Percentiles rank a stretch among this genome's conserved stretches.
Evolutionary conservation across 2,329 filamentous ascomycete genomes (phyloP).

Genomic region (Fusarium aywerte): DNA sequence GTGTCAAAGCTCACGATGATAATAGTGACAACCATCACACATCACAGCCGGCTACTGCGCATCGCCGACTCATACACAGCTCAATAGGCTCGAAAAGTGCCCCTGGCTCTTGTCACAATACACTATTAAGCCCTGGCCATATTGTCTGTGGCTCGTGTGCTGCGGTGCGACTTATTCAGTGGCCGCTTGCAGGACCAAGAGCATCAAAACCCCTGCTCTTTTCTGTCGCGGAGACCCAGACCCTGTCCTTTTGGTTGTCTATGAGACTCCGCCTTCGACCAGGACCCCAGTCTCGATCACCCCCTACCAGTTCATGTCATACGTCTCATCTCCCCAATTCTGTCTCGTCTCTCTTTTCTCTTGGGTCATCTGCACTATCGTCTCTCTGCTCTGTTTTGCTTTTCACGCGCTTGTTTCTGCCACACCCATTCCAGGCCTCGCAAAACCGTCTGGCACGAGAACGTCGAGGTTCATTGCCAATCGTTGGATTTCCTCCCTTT

Average conservation of each 20-base stretch:
- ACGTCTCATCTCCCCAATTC: slow-evolving; percentile 31
- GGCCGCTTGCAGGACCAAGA: slow-evolving; percentile 36
- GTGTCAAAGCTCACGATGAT: slow-evolving; percentile 32
- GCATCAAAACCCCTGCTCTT: slow-evolving; percentile 31
- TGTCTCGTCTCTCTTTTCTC: slow-evolving; percentile 37
- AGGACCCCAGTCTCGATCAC: slow-evolving; percentile 22
- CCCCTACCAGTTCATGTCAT: slow-evolving; percentile 35
- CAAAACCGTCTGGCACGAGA: slow-evolving; percentile 51
- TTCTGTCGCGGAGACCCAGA: slow-evolving; percentile 32
- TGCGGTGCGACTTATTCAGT: slow-evolving; percentile 24
- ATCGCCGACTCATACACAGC: slow-evolving; percentile 23
- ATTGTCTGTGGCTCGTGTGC: slow-evolving; percentile 24
- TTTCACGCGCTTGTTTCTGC: slow-evolving; percentile 41
- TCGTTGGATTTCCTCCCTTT: slow-evolving; percentile 38
- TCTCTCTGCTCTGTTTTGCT: slow-evolving; percentile 15
- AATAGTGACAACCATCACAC: background rate
- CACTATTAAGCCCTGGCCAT: slow-evolving; percentile 10
- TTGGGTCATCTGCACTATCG: slow-evolving; percentile 28
- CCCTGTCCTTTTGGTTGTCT: slow-evolving; percentile 31
- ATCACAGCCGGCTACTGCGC: background rate
- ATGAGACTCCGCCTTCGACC: slow-evolving; percentile 38
- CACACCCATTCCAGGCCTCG: slow-evolving; percentile 48
- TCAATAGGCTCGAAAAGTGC: background rate
- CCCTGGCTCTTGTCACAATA: background rate
- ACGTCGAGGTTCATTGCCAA: slow-evolving; percentile 41